These are phyloP conservation scores for Termitomyces sp. DNA, from an alignment of 768 basidiomycete genomes.

Conservation along the genomic window DNA sequence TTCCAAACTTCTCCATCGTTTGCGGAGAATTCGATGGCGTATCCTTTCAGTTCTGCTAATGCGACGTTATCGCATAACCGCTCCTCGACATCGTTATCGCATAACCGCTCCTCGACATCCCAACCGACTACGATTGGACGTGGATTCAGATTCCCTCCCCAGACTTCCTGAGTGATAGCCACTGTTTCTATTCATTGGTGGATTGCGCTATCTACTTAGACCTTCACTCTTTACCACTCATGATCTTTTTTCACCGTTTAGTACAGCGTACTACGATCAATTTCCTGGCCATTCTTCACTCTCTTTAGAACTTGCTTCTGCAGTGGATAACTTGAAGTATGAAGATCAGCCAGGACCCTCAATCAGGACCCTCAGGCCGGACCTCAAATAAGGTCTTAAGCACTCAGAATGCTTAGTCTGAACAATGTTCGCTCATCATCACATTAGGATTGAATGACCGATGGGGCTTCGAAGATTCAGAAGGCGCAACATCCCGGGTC, in stretches of 20 bases:
- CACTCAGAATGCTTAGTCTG: too few relatives aligned
- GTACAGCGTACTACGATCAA: not conserved
- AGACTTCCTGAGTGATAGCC: not conserved
- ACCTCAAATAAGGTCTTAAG: too few relatives aligned
- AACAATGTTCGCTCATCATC: too few relatives aligned
- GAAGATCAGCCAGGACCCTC: too few relatives aligned
- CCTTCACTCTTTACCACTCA: too few relatives aligned
- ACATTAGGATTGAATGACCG: conserved; percentile 15
- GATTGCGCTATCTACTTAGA: not conserved
- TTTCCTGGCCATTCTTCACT: too few relatives aligned
- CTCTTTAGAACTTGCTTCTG: too few relatives aligned
- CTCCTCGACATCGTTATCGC: not conserved
- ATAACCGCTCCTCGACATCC: not conserved
- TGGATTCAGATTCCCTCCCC: not conserved
- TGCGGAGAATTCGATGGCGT: not conserved
- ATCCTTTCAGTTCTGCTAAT: conserved; percentile 1
- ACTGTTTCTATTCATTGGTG: not conserved
- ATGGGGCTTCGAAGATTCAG: conserved; percentile 9
- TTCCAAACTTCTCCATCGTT: conserved; percentile 1
- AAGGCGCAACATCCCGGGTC: conserved; percentile 14
- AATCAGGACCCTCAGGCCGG: too few relatives aligned
- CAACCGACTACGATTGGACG: not conserved
- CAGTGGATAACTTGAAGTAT: too few relatives aligned
- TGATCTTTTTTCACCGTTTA: not conserved
- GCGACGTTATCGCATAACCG: not conserved